phyloP scores from a whole-genome alignment of 441 rosid genomes.

The Lepidium campestre region DNA sequence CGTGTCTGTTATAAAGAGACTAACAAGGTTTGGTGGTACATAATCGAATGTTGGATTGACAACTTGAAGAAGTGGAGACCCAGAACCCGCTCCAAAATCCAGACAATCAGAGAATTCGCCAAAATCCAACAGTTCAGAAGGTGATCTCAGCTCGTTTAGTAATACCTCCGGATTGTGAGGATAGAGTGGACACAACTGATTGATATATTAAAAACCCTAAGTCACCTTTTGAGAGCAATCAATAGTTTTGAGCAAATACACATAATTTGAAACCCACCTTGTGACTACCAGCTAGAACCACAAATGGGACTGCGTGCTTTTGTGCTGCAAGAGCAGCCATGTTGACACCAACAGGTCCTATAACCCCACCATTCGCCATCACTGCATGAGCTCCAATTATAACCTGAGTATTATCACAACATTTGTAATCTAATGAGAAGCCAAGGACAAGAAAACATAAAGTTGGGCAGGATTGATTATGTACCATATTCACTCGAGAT shows the following conservation, averaged over 20 bases:
- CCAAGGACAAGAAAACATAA: constrained; percentile 1
- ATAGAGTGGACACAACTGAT: constrained; percentile 90
- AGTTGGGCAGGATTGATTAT: neutral
- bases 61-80: constrained; percentile 82
- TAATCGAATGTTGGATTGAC: constrained; percentile 93
- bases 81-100: constrained; percentile 60
- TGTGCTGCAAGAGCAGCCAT: constrained; percentile 99
- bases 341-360: constrained; percentile 96
- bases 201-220: neutral
- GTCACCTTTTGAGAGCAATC: neutral
- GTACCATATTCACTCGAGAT: constrained; percentile 94
- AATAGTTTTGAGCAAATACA: neutral
- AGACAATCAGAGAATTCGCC: constrained; percentile 98
- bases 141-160: constrained; percentile 91
- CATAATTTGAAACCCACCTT: constrained; percentile 47
- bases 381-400: constrained; percentile 98
- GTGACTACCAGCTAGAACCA: constrained; percentile 95
- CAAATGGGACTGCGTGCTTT: constrained; percentile 98
- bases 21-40: constrained; percentile 97
- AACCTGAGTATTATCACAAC: constrained; percentile 47
- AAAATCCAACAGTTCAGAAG: constrained; percentile 90
- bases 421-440: constrained; percentile 9
- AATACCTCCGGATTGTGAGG: constrained; percentile 96
- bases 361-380: constrained; percentile 98
- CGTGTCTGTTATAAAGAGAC: constrained; percentile 94